These are phyloP conservation scores for Trichoderma aggressivum DNA, from an alignment of 2,329 filamentous ascomycete genomes.

Conservation along the genomic window DNA sequence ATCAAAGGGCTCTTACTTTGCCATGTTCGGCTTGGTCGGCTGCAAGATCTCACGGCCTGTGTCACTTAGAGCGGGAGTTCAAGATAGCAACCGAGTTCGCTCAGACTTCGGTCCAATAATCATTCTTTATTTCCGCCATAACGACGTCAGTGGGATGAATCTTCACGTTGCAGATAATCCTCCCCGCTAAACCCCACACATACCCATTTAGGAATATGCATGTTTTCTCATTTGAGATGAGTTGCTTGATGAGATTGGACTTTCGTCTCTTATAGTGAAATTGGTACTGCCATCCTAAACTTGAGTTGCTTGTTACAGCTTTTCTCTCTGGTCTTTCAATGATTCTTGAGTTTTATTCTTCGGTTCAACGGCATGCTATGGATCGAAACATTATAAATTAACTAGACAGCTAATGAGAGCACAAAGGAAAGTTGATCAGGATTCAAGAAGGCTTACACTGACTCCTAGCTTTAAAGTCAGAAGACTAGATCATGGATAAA, in stretches of 20 bases:
- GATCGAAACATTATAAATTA: background rate
- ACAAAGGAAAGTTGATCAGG: background rate
- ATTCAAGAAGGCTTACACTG: too few relatives aligned
- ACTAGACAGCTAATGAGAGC: background rate
- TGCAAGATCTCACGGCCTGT: background rate
- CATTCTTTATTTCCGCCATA: background rate
- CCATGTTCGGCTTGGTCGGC: background rate
- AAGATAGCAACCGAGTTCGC: background rate
- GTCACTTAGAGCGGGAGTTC: background rate
- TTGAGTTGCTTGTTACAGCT: background rate
- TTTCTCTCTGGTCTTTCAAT: background rate
- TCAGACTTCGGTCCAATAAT: background rate
- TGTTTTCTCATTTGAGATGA: background rate
- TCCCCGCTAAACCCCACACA: background rate
- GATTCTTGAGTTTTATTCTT: background rate
- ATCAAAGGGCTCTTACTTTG: background rate
- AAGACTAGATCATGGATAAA: too few relatives aligned
- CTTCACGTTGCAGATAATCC: background rate
- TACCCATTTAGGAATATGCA: background rate
- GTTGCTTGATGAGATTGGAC: background rate
- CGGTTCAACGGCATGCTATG: background rate
- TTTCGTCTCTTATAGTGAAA: background rate
- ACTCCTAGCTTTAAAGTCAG: too few relatives aligned
- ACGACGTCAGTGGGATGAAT: background rate
- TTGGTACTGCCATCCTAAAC: background rate